These are phyloP conservation scores for Yamadazyma conglobata DNA, from an alignment of 1,139 yeast genomes.

Conservation along the genomic window DNA sequence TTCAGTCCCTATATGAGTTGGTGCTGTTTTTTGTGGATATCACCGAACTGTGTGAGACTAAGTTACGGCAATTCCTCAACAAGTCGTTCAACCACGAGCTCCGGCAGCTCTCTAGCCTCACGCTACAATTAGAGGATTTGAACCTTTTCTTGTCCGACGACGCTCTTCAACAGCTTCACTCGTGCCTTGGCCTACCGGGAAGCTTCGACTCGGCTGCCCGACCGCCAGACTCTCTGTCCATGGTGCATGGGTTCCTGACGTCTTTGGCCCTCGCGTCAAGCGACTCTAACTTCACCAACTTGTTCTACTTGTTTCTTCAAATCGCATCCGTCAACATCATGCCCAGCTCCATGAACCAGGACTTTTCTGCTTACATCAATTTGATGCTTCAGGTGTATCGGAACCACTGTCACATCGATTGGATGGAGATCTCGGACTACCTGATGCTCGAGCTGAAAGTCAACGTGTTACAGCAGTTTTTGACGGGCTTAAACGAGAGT, in stretches of 20 bases:
- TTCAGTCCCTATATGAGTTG: neutral
- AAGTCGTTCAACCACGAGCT: slow-evolving; percentile 12
- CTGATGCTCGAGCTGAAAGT: slow-evolving; percentile 9
- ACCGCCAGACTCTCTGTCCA: neutral
- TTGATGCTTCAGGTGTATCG: slow-evolving; percentile 10
- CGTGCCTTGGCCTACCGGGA: neutral
- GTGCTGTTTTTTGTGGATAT: slow-evolving; percentile 2
- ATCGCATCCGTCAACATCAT: slow-evolving; percentile 5
- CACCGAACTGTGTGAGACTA: neutral
- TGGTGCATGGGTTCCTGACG: slow-evolving; percentile 12
- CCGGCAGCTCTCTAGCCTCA: slow-evolving; percentile 14
- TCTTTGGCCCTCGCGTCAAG: slow-evolving; percentile 10
- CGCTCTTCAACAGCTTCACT: neutral
- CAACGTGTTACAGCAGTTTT: slow-evolving; percentile 5
- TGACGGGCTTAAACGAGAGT: slow-evolving; percentile 2
- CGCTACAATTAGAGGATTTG: slow-evolving; percentile 11
- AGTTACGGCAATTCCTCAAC: slow-evolving; percentile 10
- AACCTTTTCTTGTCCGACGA: slow-evolving; percentile 8
- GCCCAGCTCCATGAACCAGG: slow-evolving; percentile 11
- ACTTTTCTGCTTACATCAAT: slow-evolving; percentile 7
- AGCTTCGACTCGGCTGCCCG: neutral
- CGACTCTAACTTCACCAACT: slow-evolving; percentile 11
- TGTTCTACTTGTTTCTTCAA: slow-evolving; percentile 16
- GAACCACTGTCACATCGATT: slow-evolving; percentile 6
- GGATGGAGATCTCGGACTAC: slow-evolving; percentile 12